phyloP scores from a whole-genome alignment of 805 yeast genomes.

The Metschnikowia similis region DNA sequence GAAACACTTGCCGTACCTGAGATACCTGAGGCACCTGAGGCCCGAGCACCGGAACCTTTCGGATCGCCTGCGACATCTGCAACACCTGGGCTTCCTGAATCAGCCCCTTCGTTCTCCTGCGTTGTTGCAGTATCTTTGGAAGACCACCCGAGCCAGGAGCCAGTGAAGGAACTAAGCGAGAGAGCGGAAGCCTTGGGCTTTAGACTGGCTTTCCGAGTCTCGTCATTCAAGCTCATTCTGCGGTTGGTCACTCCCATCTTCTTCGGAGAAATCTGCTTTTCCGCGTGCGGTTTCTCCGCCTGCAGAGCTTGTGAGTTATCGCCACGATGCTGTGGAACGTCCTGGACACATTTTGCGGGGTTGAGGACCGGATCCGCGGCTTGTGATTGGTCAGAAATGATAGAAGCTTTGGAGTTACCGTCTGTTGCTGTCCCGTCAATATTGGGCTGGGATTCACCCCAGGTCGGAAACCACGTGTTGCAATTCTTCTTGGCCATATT shows the following conservation, averaged over 20 bases:
- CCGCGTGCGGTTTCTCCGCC: neutral
- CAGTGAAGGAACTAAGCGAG: slow-evolving; percentile 15
- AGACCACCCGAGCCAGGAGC: slow-evolving; percentile 29
- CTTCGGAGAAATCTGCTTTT: no score
- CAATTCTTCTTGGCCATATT: neutral
- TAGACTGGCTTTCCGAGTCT: slow-evolving; percentile 1
- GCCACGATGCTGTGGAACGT: neutral
- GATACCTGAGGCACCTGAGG: no score
- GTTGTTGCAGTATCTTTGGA: slow-evolving; percentile 5
- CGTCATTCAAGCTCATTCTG: slow-evolving; percentile 1
- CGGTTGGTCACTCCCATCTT: neutral
- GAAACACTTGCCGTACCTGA: no score
- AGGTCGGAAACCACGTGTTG: neutral
- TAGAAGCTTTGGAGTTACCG: no score
- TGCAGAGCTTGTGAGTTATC: neutral
- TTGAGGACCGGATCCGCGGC: neutral
- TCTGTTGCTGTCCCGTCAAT: neutral
- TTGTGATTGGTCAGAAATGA: neutral
- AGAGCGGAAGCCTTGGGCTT: slow-evolving; percentile 20
- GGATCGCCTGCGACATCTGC: no score
- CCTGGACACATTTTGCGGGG: neutral
- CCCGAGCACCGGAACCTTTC: no score
- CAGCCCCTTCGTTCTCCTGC: neutral
- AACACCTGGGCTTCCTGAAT: neutral
- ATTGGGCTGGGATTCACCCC: neutral